These are phyloP conservation scores for Suillus sp. DNA, from an alignment of 768 basidiomycete genomes.

Conservation along the genomic window DNA sequence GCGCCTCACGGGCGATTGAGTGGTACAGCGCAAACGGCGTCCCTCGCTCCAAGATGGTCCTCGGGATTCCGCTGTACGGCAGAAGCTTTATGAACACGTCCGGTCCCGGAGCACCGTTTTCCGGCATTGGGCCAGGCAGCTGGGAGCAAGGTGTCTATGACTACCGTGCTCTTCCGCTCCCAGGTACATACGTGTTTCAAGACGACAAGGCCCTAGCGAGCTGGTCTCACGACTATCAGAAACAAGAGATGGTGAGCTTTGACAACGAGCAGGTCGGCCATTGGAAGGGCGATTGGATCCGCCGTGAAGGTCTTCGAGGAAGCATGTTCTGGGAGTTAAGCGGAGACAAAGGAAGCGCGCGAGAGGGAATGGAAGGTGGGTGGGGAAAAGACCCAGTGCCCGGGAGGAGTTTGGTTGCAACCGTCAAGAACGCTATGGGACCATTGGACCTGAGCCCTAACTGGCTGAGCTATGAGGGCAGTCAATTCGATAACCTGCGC, in stretches of 20 bases:
- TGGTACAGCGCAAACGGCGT: constrained; percentile 78
- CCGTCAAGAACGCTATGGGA: constrained; percentile 81
- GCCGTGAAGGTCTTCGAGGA: constrained; percentile 74
- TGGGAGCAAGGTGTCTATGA: constrained; percentile 96
- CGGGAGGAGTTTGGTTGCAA: constrained; percentile 68
- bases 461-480: constrained; percentile 78
- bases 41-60: constrained; percentile 73
- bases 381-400: constrained; percentile 73
- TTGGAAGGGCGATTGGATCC: constrained; percentile 83
- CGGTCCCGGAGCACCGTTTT: constrained; percentile 79
- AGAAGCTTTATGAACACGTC: constrained; percentile 84
- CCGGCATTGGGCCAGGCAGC: constrained; percentile 81
- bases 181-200: constrained; percentile 62
- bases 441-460: constrained; percentile 70
- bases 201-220: constrained; percentile 75
- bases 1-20: constrained; percentile 61
- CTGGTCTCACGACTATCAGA: constrained; percentile 79
- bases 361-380: constrained; percentile 75
- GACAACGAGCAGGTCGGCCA: constrained; percentile 69
- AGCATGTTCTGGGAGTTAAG: constrained; percentile 96
- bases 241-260: constrained; percentile 81
- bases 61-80: constrained; percentile 94
- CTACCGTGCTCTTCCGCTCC: constrained; percentile 85
- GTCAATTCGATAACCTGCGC: constrained; percentile 79
- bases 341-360: constrained; percentile 73